Base-by-base conservation (phyloP, 208 protist species). In the Entamoeba nuttalli region DNA sequence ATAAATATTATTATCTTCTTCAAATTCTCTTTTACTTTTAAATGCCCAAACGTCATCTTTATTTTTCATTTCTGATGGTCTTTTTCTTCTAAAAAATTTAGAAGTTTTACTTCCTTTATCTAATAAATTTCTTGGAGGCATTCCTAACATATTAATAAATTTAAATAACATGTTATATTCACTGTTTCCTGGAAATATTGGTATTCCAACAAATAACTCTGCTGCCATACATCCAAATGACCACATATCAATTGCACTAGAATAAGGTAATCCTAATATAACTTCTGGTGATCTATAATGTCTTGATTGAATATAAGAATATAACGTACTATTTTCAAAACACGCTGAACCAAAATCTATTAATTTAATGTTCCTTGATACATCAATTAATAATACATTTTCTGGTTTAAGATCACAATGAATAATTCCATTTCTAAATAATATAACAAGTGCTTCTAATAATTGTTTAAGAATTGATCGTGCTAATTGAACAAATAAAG, bases 241-340 rank as follows among this genome's bases (percentile, higher is more conserved):
- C 99, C 99, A 99, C 96, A 99, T 99, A 96, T 99, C 99, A 95
- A 99, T 99, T 5, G 97, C 96, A 50, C 96, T 97, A 14, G 97
- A 97, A 97, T 99, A 99, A 3, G 95, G 95, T 5, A 97, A 84
- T 93, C 99, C 98, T 19, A 99, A 97, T 44, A 99, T 97, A 35
- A 99, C 99, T 96, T 99, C 98, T 51, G 98, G 98, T 11, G 98
- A 97, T 17, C 98, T 93, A 96, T 99, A 99, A 95, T 98, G 98
- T 98, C 99, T 62, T 17, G 95, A 96, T 96, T 99, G 98, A 97
- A 99, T 98, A 97, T 98, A 97, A 95, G 97, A 96, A 97, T 98
- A 97, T 41, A 98, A 25, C 95, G 98, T 97, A 94, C 98, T 95
- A 17, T 97, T 96, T 5, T 95, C 95, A 52, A 98, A 98, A 96